A percentile compares a stretch with the other conserved stretches of the same genome.
These are phyloP conservation scores for Solanum sitiens DNA, from an alignment of 257 asterid species.

Conservation along the genomic window DNA sequence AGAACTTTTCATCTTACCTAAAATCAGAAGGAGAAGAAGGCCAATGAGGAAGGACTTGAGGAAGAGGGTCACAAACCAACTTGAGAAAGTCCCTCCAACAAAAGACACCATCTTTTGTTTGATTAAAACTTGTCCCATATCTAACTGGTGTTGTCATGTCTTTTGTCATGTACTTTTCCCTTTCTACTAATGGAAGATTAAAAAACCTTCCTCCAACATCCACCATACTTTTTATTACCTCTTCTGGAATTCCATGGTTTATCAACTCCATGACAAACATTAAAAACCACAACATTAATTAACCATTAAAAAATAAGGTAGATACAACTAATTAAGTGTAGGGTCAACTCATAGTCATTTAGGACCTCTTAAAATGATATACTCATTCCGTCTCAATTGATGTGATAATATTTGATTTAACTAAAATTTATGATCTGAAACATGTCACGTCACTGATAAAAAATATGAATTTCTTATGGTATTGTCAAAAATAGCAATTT, in stretches of 20 bases:
- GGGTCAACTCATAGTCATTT: not conserved
- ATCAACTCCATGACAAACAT: conserved; percentile 35
- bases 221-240: conserved; percentile 41
- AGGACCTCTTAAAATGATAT: not conserved
- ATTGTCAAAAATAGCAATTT: not conserved
- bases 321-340: not conserved
- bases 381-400: not conserved
- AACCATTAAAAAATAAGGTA: not conserved
- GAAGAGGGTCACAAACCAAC: conserved; percentile 49
- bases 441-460: not conserved
- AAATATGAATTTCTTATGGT: not conserved
- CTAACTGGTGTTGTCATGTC: conserved; percentile 55
- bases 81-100: conserved; percentile 94
- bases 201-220: conserved; percentile 43
- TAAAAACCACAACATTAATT: not conserved
- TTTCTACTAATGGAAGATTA: conserved; percentile 53
- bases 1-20: conserved; percentile 23
- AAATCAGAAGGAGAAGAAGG: conserved; percentile 78
- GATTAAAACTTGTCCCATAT: conserved; percentile 91
- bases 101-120: conserved; percentile 63
- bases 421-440: no score
- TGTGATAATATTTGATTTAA: not conserved
- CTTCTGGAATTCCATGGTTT: conserved; percentile 56
- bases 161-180: conserved; percentile 74
- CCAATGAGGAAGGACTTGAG: conserved; percentile 59